phyloP scores from a whole-genome alignment of 495 filamentous ascomycete species.

The Astrocystis sublimbata region DNA sequence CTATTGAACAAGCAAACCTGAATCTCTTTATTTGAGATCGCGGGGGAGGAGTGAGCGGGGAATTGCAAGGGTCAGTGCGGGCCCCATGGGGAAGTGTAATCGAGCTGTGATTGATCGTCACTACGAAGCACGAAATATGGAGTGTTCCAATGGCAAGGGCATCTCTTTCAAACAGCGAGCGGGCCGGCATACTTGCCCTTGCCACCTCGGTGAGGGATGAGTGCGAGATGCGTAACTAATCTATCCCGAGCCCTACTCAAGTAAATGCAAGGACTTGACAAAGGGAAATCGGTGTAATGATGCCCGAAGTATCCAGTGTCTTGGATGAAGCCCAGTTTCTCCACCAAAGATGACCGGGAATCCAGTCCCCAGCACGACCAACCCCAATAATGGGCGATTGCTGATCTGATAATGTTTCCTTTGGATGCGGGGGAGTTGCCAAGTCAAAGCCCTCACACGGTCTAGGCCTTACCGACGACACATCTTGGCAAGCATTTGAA shows the following conservation, averaged over 20 bases:
- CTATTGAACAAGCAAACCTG: background rate
- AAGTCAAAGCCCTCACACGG: background rate
- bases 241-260: background rate
- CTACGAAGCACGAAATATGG: background rate
- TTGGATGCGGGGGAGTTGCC: constrained; percentile 5
- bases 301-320: constrained; percentile 7
- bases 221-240: background rate
- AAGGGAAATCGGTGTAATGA: constrained; percentile 7
- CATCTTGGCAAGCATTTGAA: constrained; percentile 5
- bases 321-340: constrained; percentile 11
- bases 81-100: background rate
- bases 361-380: background rate
- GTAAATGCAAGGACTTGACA: background rate
- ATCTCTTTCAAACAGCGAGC: background rate
- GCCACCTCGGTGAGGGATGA: background rate
- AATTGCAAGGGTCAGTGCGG: background rate
- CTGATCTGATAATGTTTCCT: background rate
- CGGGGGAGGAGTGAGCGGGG: constrained; percentile 11
- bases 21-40: background rate
- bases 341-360: constrained; percentile 15
- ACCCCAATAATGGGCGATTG: background rate
- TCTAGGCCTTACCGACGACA: background rate
- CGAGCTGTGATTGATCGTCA: background rate
- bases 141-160: background rate
- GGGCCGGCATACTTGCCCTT: background rate